Base-by-base conservation (phyloP, 2,329 filamentous ascomycete species). In the Aspergillus phoenicis region DNA sequence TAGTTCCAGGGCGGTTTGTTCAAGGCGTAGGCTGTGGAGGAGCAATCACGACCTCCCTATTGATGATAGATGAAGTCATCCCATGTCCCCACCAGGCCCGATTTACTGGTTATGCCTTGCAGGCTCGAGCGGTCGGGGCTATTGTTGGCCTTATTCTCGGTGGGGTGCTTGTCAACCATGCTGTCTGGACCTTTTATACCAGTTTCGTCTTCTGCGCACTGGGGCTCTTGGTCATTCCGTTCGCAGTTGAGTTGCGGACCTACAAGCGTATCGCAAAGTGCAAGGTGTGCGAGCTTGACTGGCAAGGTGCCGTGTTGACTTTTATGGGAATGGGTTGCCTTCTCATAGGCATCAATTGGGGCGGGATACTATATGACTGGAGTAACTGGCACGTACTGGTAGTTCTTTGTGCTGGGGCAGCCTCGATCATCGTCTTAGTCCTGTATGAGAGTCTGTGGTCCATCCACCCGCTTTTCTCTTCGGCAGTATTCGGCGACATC, bases 1-100 rank as follows among this genome's bases (percentile, higher is more conserved):
- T 83, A 52, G 71, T 81, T 8, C 69, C 77, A 17, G 81, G 80
- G 13, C 75, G 81, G 20, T 68, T 75, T 15, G 64, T 83, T 3
- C 81, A 83, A 64, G 81, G 81, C 1, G 70, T 81, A 8, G 81
- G 81, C 10, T 80, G 80, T 20, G 80, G 81, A 2, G 81, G 80
- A 0, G 75, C 80, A 4, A 75, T 77, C 59, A 72, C 73, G 0
- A 66, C 82, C 1, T 79, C 79, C 30, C 73, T 78, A 24, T 68
- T 82, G 45, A 70, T 82, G 24, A 70, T 82, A 58, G 72, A 75
- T 0, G 80, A 82, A 43, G 70, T 80, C 1, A 73, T 80, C 3
- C 73, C 75, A 1, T 62, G 73, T 26, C 65, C 67, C 3, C 69
- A 75, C 7, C 73, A 74, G 1, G 68, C 72, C 4, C 68, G 71